Base-by-base conservation (phyloP, 768 basidiomycete genomes). In the Auricularia auricula-judae region DNA sequence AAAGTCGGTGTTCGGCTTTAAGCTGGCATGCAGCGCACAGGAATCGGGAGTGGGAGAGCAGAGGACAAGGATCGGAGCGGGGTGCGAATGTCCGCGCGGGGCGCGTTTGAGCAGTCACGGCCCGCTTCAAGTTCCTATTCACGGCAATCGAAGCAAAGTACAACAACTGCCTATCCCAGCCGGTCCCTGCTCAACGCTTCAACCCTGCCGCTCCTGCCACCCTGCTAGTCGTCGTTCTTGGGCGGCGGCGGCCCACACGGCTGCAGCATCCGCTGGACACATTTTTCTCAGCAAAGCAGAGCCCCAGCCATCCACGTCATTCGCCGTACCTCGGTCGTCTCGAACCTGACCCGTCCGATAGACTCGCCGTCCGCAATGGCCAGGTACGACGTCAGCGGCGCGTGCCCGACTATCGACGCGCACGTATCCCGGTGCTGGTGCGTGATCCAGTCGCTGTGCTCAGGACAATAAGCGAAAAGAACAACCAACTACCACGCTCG, bases 401-500 rank as follows among this genome's bases (percentile, higher is more conserved):
- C 83, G 74, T 99, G 97, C 2, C 96, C 93, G 56, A 94, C 86
- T 67, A 98, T 94, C 8, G 95, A 89, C 29, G 95, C 79, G 66
- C 92, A 78, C n/a, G 93, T 95, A 74, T 98, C 96, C 51, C 96
- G 86, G 77, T 98, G 95, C 72, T 98, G 96, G 76, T 98, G 93
- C 5, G 93, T 97, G 58, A 96, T 76, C 96, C 96, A 98, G 72
- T 98, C 96, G 76, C 96, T 98, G 71, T 2, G 35, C 18, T 3
- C 35, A 5, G 16, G 42, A 59, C 44, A 29, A 29, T 35, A 36
- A 36, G 14, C 36, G 10, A 47, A 42, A 42, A 42, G 39, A 42
- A 42, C 39, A 42, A 42, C 39, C 7, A 42, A 42, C 39, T 33
- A 47, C 43, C 14, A 34, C 8, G 62, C 61, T 11, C 51, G 44